phyloP scores from a whole-genome alignment of 2,329 filamentous ascomycete genomes.

The Talaromyces sp. region DNA sequence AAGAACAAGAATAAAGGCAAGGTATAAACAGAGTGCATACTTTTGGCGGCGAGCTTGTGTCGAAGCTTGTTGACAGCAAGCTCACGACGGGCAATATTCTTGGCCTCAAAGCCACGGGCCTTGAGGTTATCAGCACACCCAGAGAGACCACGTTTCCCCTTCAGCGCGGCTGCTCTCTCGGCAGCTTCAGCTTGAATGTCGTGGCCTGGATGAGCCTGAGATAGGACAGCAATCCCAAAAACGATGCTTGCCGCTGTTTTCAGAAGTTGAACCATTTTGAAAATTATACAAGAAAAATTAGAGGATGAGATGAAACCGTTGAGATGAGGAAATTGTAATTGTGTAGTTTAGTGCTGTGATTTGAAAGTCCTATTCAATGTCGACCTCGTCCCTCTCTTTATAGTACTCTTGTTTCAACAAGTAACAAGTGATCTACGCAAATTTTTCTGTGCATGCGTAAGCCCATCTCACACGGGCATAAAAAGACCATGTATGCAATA shows the following conservation, averaged over 20 bases:
- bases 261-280: not conserved
- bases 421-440: not conserved
- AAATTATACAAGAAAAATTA: not conserved
- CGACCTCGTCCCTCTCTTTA: not conserved
- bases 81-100: slow-evolving; percentile 3
- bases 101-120: not conserved
- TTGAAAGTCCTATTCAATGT: not conserved
- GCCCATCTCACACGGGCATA: not conserved
- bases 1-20: not conserved
- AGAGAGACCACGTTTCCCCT: not conserved
- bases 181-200: not conserved
- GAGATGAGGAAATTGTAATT: too few relatives aligned
- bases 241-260: not conserved
- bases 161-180: not conserved
- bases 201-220: slow-evolving; percentile 2
- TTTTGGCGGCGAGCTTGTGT: not conserved
- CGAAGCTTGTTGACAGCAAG: not conserved
- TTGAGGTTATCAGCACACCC: not conserved
- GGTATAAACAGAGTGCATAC: not conserved
- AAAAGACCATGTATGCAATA: not conserved
- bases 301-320: too few relatives aligned
- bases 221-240: not conserved
- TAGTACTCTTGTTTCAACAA: not conserved
- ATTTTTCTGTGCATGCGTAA: not conserved
- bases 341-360: not conserved